These are phyloP conservation scores for Rugonectria rugulosa DNA, from an alignment of 2,329 filamentous ascomycete species.

Conservation along the genomic window DNA sequence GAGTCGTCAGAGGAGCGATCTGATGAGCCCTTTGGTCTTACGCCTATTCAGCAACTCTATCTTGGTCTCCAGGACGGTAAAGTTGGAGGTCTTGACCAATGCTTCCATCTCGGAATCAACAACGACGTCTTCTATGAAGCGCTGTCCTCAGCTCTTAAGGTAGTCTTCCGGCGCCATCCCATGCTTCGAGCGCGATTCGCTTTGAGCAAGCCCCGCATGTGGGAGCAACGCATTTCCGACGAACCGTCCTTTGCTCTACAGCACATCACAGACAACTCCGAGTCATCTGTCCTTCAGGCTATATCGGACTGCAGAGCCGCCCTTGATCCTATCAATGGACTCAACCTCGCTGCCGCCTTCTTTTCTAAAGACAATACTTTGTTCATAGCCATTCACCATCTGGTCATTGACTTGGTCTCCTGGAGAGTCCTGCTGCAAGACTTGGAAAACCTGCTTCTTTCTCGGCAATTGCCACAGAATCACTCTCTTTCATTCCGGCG, in stretches of 20 bases:
- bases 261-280: not conserved
- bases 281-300: too few relatives aligned
- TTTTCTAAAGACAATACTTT: not conserved
- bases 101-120: too few relatives aligned
- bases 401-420: not conserved
- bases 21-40: too few relatives aligned
- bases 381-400: not conserved
- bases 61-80: too few relatives aligned
- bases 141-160: not conserved
- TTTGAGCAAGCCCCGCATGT: not conserved
- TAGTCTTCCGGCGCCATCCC: not conserved
- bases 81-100: too few relatives aligned
- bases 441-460: not conserved
- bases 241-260: not conserved
- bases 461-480: not conserved
- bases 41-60: too few relatives aligned
- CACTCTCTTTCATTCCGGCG: not conserved
- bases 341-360: not conserved
- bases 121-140: too few relatives aligned
- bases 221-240: not conserved
- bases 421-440: not conserved
- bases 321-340: too few relatives aligned
- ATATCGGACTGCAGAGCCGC: too few relatives aligned
- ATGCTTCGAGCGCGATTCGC: not conserved
- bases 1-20: too few relatives aligned